Evolutionary conservation across 345 rosid species (phyloP), one percentile per base, ranked within the genome.

Genomic region (Orychophragmus violaceus): DNA sequence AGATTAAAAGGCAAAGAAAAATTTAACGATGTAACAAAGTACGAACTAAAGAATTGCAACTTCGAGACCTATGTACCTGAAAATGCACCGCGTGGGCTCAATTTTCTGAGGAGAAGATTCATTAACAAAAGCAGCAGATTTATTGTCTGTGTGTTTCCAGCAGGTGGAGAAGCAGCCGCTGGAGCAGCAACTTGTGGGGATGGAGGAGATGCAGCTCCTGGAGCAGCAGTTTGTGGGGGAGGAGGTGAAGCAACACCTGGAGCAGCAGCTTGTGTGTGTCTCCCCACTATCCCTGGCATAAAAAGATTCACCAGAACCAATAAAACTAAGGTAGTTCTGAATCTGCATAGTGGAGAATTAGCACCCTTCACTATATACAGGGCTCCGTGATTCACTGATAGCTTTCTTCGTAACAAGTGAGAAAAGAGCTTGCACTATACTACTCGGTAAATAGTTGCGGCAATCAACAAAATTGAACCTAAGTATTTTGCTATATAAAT

Each of bases 341-440:
- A n/a, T n/a, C n/a, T n/a, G n/a, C n/a, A n/a, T n/a, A n/a, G n/a
- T n/a, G n/a, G n/a, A n/a, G n/a, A n/a, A n/a, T n/a, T n/a, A n/a
- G n/a, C n/a, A n/a, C n/a, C n/a, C n/a, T n/a, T n/a, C n/a, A n/a
- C n/a, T n/a, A n/a, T n/a, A n/a, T n/a, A n/a, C n/a, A n/a, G n/a
- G 96, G 62, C 92, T 94, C 39, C 76, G 90, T 74, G 92, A 77
- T 29, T 81, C 96, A 73, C 64, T 78, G 5, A 81, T 77, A 54
- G 86, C 91, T n/a, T 81, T 90, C 99, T 80, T 90, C 99, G 69
- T 90, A 90, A 76, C 82, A n/a, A n/a, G n/a, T n/a, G n/a, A n/a
- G n/a, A 53, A 62, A 32, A 14, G n/a, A 62, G 48, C 46, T 61
- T 29, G 49, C 69, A 53, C 50, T 53, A 30, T 8, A 52, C n/a